Percentiles rank a stretch among this genome's conserved stretches.
These are phyloP conservation scores for Zygotorulaspora danielsina DNA, from an alignment of 805 yeast genomes.

Conservation along the genomic window DNA sequence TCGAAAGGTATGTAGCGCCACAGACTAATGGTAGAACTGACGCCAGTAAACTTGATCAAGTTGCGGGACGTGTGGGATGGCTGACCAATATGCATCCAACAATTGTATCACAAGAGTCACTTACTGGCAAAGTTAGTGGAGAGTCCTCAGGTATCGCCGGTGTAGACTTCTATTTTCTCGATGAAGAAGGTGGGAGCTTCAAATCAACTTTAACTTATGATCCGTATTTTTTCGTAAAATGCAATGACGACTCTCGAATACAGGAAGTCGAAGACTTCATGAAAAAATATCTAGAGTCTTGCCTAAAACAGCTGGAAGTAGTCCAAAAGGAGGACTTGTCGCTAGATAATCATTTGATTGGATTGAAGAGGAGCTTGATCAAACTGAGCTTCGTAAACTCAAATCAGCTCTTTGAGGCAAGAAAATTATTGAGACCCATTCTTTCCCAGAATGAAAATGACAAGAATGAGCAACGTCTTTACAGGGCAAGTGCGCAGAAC, in stretches of 20 bases:
- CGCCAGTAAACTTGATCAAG: constrained; percentile 11
- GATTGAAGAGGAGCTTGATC: constrained; percentile 60
- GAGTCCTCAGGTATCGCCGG: constrained; percentile 61
- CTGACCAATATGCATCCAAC: constrained; percentile 91
- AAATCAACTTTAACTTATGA: constrained; percentile 78
- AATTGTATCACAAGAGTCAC: constrained; percentile 48
- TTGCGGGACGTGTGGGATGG: constrained; percentile 63
- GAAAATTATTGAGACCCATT: constrained; percentile 65
- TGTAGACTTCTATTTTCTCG: constrained; percentile 90
- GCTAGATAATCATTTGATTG: constrained; percentile 81
- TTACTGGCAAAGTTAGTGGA: constrained; percentile 15
- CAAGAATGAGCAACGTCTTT: constrained; percentile 62
- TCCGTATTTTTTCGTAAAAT: constrained; percentile 78
- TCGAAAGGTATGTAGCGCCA: constrained; percentile 72
- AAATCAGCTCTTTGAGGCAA: constrained; percentile 67
- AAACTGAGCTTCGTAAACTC: constrained; percentile 71
- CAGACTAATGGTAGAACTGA: constrained; percentile 37
- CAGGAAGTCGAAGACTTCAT: constrained; percentile 82
- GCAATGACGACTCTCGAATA: constrained; percentile 41
- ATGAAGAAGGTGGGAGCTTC: constrained; percentile 95
- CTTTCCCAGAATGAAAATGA: constrained; percentile 61
- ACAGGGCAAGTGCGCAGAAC: constrained; percentile 27
- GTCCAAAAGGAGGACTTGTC: constrained; percentile 73
- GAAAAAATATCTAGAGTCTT: constrained; percentile 59
- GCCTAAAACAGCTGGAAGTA: constrained; percentile 52